Base-by-base conservation (phyloP, 108 stramenopile genomes). In the Skeletonema tropicum region DNA sequence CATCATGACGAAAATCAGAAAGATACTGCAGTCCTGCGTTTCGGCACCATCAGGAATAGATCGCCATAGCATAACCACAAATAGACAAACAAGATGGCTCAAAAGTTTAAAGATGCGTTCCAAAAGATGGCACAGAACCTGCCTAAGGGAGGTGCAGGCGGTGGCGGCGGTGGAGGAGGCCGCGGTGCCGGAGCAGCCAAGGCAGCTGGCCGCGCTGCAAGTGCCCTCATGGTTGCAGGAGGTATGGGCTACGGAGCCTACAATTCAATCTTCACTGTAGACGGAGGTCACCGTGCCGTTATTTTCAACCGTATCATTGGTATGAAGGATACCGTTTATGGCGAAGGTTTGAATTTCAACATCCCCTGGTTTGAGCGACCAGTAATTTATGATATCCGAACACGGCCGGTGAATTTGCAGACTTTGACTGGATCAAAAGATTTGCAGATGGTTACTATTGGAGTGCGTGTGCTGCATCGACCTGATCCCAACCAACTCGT, bases 401-500 rank as follows among this genome's bases (percentile, higher is more conserved):
- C 98, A 5, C 85, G 97, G 59, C 98, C 98, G 15, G 92, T 94
- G 64, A 97, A 97, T 81, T 61, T 98, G 52, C 90, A 97, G 76
- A 98, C 99, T 7, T 77, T 98, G 68, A 97, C 98, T 0, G 99
- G 99, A 64, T 87, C 86, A n/a, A 94, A 91, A 83, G 99, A 99
- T 92, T 83, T 99, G 73, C 99, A 99, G 79, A 99, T 99, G 98
- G 98, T 99, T 46, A 97, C 98, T 60, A 97, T 99, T 66, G 96
- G 95, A 13, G 91, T 99, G 69, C 98, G 99, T 89, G 99, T 99
- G 30, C 89, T 99, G 84, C 95, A 95, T 82, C 91, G 94, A 73
- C 99, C 99, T 7, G 85, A 97, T 79, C 87, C 91, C 19, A 76
- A 62, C 67, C 66, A 89, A 39, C 91, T 99, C 4, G 97, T 98